Evolutionary conservation across 2,329 filamentous ascomycete species (phyloP), one percentile per base, ranked within the genome.

Genomic region (Clarireedia homoeocarpa): DNA sequence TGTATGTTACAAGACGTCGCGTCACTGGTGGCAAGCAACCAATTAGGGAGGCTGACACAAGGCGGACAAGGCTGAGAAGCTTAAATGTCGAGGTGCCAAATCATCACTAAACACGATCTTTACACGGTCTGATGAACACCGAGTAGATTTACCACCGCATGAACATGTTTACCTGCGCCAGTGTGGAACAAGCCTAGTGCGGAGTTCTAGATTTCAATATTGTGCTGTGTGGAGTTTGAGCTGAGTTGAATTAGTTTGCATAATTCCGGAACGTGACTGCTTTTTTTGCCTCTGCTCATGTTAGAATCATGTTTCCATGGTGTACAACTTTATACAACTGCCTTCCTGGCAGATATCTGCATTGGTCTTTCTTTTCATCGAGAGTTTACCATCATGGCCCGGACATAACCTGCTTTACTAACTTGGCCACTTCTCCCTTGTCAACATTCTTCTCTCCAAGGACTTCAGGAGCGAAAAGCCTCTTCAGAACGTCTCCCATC

Each of bases 371-470:
- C 7, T 30, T 30, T 30, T 30, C 27, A 30, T 10, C 27, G 7
- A 30, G 7, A 30, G 7, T 7, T 30, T 52, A 26, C n/a, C 6
- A 47, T 44, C 38, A 63, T 45, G 55, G 26, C 40, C 58, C 61
- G 2, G 62, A 61, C 52, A 71, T 46, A 10, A 67, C 63, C 66
- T 82, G 73, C 72, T 85, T 85, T 50, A 88, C 81, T 63, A 85
- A 71, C 63, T 73, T 79, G 4, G 77, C 78, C 48, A 91, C 72
- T 61, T 80, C 76, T 52, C 76, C 77, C 71, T 77, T 82, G 66
- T 89, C 81, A 38, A 88, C 77, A 40, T 80, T 76, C 71, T 84
- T 84, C 38, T 81, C 85, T 57, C 83, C 80, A 27, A 88, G 71
- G 4, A 73, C 77, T 6, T 76, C 73, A 30, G 76, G 74, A 45